A percentile compares a stretch with the other conserved stretches of the same genome.
Evolutionary conservation across 495 filamentous ascomycete genomes (phyloP).

Genomic region (Trichocladium uniseriatum): DNA sequence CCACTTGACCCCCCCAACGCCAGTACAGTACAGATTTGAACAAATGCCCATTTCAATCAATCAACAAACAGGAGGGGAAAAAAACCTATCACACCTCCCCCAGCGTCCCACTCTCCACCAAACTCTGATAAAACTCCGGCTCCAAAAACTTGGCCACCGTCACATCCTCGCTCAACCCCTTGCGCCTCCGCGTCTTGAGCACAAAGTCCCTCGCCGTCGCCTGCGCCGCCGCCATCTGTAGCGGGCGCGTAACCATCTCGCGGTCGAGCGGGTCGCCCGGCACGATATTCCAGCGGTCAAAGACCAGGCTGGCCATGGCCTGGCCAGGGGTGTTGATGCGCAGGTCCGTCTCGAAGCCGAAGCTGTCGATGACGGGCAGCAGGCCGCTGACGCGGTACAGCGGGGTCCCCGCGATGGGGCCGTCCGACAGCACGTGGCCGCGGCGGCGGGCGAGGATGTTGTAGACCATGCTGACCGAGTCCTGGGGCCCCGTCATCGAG

Average conservation of each 20-base stretch:
- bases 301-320: conserved; percentile 80
- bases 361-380: conserved; percentile 91
- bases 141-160: conserved; percentile 93
- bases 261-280: conserved; percentile 91
- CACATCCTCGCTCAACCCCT: conserved; percentile 92
- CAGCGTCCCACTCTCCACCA: conserved; percentile 82
- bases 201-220: conserved; percentile 92
- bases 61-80: background rate
- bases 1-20: too few relatives aligned
- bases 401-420: conserved; percentile 90
- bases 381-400: conserved; percentile 83
- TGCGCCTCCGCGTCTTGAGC: conserved; percentile 84
- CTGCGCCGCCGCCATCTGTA: conserved; percentile 79
- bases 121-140: conserved; percentile 76
- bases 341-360: conserved; percentile 95
- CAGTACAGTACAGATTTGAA: too few relatives aligned
- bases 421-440: conserved; percentile 88
- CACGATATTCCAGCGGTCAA: conserved; percentile 91
- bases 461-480: conserved; percentile 79
- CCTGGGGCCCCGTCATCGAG: conserved; percentile 86
- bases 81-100: conserved; percentile 31
- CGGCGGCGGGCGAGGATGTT: conserved; percentile 81
- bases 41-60: too few relatives aligned
- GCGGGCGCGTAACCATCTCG: conserved; percentile 66
- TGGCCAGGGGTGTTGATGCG: conserved; percentile 93